phyloP scores from a whole-genome alignment of 768 basidiomycete species.

The Mycena galopus region DNA sequence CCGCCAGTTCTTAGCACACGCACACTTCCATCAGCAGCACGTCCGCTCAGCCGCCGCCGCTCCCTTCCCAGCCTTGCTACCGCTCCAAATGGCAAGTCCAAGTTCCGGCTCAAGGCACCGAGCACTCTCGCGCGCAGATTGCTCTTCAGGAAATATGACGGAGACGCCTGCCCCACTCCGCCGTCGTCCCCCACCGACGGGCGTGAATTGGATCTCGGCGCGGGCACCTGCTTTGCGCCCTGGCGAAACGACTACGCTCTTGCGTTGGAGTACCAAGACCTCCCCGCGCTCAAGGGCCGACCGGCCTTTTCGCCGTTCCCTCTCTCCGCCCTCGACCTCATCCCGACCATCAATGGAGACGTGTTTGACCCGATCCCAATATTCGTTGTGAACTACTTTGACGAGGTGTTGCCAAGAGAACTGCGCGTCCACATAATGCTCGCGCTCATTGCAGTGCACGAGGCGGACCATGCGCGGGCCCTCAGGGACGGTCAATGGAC shows the following conservation, averaged over 20 bases:
- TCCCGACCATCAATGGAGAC: conserved; percentile 64
- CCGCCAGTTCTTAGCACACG: conserved; percentile 39
- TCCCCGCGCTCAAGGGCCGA: conserved; percentile 57
- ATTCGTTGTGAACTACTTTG: conserved; percentile 71
- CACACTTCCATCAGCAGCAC: conserved; percentile 40
- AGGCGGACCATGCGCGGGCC: conserved; percentile 65
- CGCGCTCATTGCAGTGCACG: conserved; percentile 68
- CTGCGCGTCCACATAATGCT: conserved; percentile 72
- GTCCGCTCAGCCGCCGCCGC: conserved; percentile 57
- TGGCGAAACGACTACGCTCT: conserved; percentile 54
- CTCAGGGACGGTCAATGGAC: conserved; percentile 69
- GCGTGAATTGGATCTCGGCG: conserved; percentile 40
- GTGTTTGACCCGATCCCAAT: conserved; percentile 65
- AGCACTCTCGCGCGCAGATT: conserved; percentile 70
- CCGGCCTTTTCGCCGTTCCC: conserved; percentile 78
- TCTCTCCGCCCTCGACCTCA: conserved; percentile 69
- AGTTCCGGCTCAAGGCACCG: conserved; percentile 61
- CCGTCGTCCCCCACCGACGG: conserved; percentile 33
- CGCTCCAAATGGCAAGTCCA: conserved; percentile 59
- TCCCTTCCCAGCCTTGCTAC: conserved; percentile 72
- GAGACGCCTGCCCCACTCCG: conserved; percentile 33
- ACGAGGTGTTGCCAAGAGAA: conserved; percentile 79
- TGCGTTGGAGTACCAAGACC: conserved; percentile 25
- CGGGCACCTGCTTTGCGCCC: conserved; percentile 54
- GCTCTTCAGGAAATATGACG: conserved; percentile 57